phyloP scores from a whole-genome alignment of 2,329 filamentous ascomycete species.

The Tricladium varicosporioides region DNA sequence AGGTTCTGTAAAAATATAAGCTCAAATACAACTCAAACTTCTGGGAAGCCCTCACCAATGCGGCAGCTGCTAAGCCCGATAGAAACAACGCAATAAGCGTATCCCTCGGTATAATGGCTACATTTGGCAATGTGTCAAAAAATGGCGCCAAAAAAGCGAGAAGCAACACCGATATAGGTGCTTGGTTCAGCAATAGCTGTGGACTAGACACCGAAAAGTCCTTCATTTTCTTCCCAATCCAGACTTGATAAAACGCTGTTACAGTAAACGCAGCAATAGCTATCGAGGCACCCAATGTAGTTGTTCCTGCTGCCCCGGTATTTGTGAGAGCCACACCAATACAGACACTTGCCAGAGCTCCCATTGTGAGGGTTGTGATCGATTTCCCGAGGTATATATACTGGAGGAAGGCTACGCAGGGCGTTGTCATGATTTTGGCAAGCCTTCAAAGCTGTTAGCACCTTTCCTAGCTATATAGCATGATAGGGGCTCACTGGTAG shows the following conservation, averaged over 20 bases:
- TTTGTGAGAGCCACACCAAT: slow-evolving; percentile 44
- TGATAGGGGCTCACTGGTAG: slow-evolving; percentile 37
- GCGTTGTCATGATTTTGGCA: slow-evolving; percentile 48
- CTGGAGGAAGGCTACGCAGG: slow-evolving; percentile 44
- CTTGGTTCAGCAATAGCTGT: slow-evolving; percentile 45
- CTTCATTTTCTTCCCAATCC: slow-evolving; percentile 48
- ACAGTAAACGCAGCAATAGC: slow-evolving; percentile 43
- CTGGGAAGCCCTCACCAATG: slow-evolving; percentile 26
- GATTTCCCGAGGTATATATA: slow-evolving; percentile 42
- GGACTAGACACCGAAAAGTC: slow-evolving; percentile 43
- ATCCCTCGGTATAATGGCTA: slow-evolving; percentile 36
- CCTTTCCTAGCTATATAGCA: no score
- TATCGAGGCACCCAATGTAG: slow-evolving; percentile 41
- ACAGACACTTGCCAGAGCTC: slow-evolving; percentile 41
- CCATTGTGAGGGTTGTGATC: slow-evolving; percentile 40
- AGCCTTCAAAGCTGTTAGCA: slow-evolving; percentile 26
- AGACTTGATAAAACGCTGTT: slow-evolving; percentile 46
- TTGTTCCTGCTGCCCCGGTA: slow-evolving; percentile 38
- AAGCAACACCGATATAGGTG: slow-evolving; percentile 43
- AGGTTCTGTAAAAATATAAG: slow-evolving; percentile 30
- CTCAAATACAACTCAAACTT: neutral
- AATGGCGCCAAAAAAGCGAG: slow-evolving; percentile 42
- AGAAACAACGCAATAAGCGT: slow-evolving; percentile 40
- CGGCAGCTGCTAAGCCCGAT: slow-evolving; percentile 42
- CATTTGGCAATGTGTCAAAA: slow-evolving; percentile 37